A percentile compares a stretch with the other conserved stretches of the same genome.
Evolutionary conservation across 495 filamentous ascomycete species (phyloP).

Genomic region (Lasiosphaeria ovina): DNA sequence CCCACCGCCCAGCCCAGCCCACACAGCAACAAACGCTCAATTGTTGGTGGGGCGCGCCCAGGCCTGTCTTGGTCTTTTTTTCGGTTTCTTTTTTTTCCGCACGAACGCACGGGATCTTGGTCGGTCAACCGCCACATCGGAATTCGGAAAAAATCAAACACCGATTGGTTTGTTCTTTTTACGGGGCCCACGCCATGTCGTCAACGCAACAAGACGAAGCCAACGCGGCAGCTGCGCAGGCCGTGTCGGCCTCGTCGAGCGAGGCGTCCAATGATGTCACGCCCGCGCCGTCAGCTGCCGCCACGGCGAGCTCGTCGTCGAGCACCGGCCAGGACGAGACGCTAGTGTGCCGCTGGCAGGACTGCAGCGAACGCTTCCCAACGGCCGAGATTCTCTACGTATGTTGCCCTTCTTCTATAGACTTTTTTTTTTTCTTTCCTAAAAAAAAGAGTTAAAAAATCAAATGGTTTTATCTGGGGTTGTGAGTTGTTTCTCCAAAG

Average conservation of each 20-base stretch:
- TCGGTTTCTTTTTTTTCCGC: constrained; percentile 1
- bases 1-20: no score
- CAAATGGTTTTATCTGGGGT: background rate
- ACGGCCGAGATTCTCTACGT: constrained; percentile 88
- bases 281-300: constrained; percentile 42
- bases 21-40: no score
- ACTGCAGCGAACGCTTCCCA: constrained; percentile 76
- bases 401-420: constrained; percentile 40
- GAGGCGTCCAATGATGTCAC: constrained; percentile 44
- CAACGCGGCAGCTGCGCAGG: constrained; percentile 15
- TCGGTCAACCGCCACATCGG: background rate
- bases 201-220: constrained; percentile 12
- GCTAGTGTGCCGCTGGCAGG: constrained; percentile 81
- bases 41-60: no score
- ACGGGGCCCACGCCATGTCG: constrained; percentile 17
- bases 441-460: background rate
- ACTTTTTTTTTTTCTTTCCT: background rate
- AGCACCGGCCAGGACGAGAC: constrained; percentile 53
- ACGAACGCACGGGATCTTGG: background rate
- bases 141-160: background rate
- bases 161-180: background rate
- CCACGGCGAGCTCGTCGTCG: constrained; percentile 38
- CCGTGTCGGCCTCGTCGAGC: constrained; percentile 23
- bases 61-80: constrained; percentile 16
- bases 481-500: no score